Evolutionary conservation across 306 rosid species (phyloP), one percentile per base, ranked within the genome.

Genomic region (Hippophae tibetana): DNA sequence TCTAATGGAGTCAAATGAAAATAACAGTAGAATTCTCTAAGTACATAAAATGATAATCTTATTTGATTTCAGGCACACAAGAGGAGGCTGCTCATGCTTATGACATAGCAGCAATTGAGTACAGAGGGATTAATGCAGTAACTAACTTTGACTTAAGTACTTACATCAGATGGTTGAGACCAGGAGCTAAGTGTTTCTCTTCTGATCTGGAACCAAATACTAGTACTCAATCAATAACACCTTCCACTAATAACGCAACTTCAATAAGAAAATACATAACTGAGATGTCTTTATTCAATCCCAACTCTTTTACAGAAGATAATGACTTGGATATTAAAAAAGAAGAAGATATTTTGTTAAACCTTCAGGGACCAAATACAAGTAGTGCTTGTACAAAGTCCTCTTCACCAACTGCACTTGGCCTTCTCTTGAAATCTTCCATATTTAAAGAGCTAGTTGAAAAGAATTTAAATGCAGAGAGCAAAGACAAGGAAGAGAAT

Each of bases 401-500:
- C 42, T 57, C 84, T 38, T 82, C 95, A 63, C 84, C 89, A 18
- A 69, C 86, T 13, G 90, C 95, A 31, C 77, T 86, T 26, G 87
- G 95, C 64, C 83, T 89, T 71, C 89, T 89, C 63, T 74, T 89
- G 7, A 82, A 80, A 57, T 89, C 95, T 10, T 76, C 95, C 27
- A 65, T 86, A 40, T 86, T 81, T 57, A 84, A 76, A 81, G 84
- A 89, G 43, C 75, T 84, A 41, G 64, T 79, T 64, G 82, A 86
- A 69, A 84, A 78, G 72, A 86, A 82, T 52, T 49, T 74, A 44
- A 79, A 80, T 23, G 44, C 61, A 7, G 62, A 71, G 23, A 57
- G 23, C 8, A 78, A 68, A 13, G 80, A 63, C 5, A 58, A 45
- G 12, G 81, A 64, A 60, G 81, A 71, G 70, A 65, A 57, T 55